Conservation (phyloP, 2,329 filamentous ascomycete species). For the Cladosporium colombiae region DNA sequence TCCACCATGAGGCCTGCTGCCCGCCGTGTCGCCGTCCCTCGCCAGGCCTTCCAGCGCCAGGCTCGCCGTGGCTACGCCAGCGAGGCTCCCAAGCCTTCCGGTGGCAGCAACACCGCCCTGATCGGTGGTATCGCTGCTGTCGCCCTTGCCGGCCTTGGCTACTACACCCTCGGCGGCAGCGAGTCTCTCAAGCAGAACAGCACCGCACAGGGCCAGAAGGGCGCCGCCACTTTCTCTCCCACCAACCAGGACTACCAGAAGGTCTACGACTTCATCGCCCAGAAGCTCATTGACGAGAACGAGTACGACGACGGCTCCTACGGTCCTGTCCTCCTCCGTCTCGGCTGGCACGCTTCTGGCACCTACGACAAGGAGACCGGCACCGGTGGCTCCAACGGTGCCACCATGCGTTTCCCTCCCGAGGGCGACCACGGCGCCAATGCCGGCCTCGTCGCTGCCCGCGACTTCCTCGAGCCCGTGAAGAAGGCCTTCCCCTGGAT, state of each 20-base stretch:
- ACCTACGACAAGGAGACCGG: conserved; percentile 86
- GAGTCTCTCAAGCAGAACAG: conserved; percentile 34
- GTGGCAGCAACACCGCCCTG: conserved; percentile 50
- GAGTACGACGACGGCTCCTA: conserved; percentile 97
- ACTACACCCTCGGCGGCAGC: conserved; percentile 58
- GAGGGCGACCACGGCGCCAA: conserved; percentile 92
- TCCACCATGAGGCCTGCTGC: conserved; percentile 60
- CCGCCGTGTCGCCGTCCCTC: conserved; percentile 57
- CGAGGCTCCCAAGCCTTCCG: conserved; percentile 28
- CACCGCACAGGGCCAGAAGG: conserved; percentile 44
- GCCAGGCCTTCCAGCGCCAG: conserved; percentile 71
- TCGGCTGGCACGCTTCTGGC: conserved; percentile 92
- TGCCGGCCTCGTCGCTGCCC: conserved; percentile 80
- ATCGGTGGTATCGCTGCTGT: conserved; percentile 60
- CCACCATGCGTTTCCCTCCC: conserved; percentile 92
- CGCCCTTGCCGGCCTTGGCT: conserved; percentile 65
- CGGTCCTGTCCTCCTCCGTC: conserved; percentile 83
- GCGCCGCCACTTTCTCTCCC: conserved; percentile 62
- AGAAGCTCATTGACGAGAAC: conserved; percentile 79
- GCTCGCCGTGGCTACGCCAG: conserved; percentile 75
- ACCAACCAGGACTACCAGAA: conserved; percentile 89
- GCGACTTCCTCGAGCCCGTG: conserved; percentile 89
- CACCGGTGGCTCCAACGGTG: conserved; percentile 93
- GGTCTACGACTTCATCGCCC: conserved; percentile 86
- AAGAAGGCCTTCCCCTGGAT: conserved; percentile 95